Evolutionary conservation across 2,329 filamentous ascomycete genomes (phyloP).

Genomic region (Leptographium lundbergii): DNA sequence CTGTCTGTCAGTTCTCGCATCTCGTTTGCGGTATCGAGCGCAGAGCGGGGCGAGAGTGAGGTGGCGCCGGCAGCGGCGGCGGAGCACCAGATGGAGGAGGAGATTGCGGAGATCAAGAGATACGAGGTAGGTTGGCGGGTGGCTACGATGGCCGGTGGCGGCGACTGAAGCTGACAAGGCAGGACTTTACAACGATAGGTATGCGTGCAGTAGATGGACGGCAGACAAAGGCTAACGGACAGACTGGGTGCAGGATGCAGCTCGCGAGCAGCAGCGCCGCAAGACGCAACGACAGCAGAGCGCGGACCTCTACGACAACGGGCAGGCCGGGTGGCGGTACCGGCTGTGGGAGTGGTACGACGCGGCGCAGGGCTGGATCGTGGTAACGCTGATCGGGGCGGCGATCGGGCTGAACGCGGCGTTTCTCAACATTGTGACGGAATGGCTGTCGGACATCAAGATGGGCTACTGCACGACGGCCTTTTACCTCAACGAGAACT

Average conservation of each 20-base stretch:
- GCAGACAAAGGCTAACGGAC: slow-evolving; percentile 24
- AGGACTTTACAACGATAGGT: slow-evolving; percentile 93
- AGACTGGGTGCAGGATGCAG: slow-evolving; percentile 98
- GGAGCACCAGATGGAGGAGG: slow-evolving; percentile 69
- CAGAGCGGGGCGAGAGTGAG: slow-evolving; percentile 36
- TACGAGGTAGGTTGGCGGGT: slow-evolving; percentile 52
- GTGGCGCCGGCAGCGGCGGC: slow-evolving; percentile 32
- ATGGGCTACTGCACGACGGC: slow-evolving; percentile 88
- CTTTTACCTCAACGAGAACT: slow-evolving; percentile 94
- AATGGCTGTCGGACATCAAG: slow-evolving; percentile 95
- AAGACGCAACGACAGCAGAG: slow-evolving; percentile 62
- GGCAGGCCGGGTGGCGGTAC: slow-evolving; percentile 63
- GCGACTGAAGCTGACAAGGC: slow-evolving; percentile 38
- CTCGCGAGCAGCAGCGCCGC: slow-evolving; percentile 74
- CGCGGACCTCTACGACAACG: slow-evolving; percentile 56
- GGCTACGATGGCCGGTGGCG: background rate
- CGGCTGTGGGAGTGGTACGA: slow-evolving; percentile 81
- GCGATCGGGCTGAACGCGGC: slow-evolving; percentile 90
- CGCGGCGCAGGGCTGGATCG: slow-evolving; percentile 94
- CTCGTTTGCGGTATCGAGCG: slow-evolving; percentile 52
- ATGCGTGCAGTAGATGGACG: slow-evolving; percentile 13
- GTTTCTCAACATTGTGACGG: slow-evolving; percentile 86
- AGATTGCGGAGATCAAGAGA: slow-evolving; percentile 94
- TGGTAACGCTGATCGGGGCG: slow-evolving; percentile 85
- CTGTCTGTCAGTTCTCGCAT: slow-evolving; percentile 52